Evolutionary conservation across 1,284 basidiomycete genomes (phyloP).

Genomic region (Thecaphora thlaspeos): DNA sequence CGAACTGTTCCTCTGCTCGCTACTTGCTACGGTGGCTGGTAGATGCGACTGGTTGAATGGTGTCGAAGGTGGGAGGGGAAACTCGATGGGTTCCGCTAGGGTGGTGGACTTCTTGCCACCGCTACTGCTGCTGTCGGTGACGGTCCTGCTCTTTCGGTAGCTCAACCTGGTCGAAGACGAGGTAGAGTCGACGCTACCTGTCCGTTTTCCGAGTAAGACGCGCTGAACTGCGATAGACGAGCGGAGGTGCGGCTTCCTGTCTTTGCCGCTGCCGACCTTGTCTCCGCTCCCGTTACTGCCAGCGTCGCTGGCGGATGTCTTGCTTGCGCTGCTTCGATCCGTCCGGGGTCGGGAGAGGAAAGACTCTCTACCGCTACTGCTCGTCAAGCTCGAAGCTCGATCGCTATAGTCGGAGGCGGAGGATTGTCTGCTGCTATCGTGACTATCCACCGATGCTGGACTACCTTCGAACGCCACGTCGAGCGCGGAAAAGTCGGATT

Average conservation of each 20-base stretch:
- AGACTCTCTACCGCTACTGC: slow-evolving; percentile 10
- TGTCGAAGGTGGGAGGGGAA: not conserved
- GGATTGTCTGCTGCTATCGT: not conserved
- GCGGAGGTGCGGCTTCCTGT: slow-evolving; percentile 5
- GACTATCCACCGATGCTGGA: slow-evolving; percentile 4
- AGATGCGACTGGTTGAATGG: no score
- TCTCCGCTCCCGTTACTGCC: no score
- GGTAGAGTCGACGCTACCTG: no score
- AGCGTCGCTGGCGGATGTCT: no score
- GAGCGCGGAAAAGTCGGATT: slow-evolving; percentile 26
- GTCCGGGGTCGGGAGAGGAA: not conserved
- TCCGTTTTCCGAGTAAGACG: slow-evolving; percentile 17
- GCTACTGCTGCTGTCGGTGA: not conserved
- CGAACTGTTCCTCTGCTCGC: not conserved
- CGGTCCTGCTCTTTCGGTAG: not conserved
- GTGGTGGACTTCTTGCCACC: no score
- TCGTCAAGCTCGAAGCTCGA: slow-evolving; percentile 6
- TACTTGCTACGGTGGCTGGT: no score
- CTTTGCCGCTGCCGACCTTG: no score
- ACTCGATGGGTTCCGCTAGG: not conserved
- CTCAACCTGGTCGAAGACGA: not conserved
- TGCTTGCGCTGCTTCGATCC: no score
- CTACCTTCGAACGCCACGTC: slow-evolving; percentile 24
- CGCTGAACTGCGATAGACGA: slow-evolving; percentile 23
- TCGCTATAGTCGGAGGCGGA: slow-evolving; percentile 23